A percentile compares a stretch with the other conserved stretches of the same genome.
These are phyloP conservation scores for Ilyonectria sp. DNA, from an alignment of 2,329 filamentous ascomycete species.

Conservation along the genomic window DNA sequence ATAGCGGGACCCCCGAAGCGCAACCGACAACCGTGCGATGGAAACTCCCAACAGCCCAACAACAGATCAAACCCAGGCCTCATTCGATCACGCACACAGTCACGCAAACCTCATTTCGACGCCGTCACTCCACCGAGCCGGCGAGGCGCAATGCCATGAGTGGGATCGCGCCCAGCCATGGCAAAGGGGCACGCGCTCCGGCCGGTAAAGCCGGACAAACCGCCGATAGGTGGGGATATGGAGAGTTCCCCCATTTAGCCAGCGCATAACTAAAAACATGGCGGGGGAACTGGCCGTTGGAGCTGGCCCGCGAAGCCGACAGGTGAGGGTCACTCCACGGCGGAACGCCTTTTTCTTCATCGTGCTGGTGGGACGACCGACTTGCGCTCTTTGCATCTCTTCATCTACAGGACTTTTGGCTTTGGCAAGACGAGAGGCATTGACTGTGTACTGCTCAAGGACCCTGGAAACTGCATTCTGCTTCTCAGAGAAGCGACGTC, in stretches of 20 bases:
- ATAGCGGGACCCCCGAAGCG: slow-evolving; percentile 15
- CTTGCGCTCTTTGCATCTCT: not conserved
- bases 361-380: not conserved
- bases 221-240: slow-evolving; percentile 49
- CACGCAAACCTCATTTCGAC: not conserved
- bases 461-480: not conserved
- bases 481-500: slow-evolving; percentile 31
- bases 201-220: slow-evolving; percentile 31
- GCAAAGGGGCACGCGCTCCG: slow-evolving; percentile 12
- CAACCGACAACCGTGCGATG: not conserved
- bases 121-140: not conserved
- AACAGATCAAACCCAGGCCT: not conserved
- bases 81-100: not conserved
- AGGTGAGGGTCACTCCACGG: slow-evolving; percentile 8
- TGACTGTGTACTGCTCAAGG: not conserved
- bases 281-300: not conserved
- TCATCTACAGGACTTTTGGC: slow-evolving; percentile 2
- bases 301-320: not conserved
- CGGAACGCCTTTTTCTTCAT: not conserved
- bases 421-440: not conserved
- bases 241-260: slow-evolving; percentile 28
- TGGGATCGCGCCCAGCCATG: not conserved
- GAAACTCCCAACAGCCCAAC: not conserved
- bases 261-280: slow-evolving; percentile 21
- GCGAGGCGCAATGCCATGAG: slow-evolving; percentile 10